Evolutionary conservation across 192 early-diverging fungal genomes (phyloP).

Genomic region (Coemansia sp.): DNA sequence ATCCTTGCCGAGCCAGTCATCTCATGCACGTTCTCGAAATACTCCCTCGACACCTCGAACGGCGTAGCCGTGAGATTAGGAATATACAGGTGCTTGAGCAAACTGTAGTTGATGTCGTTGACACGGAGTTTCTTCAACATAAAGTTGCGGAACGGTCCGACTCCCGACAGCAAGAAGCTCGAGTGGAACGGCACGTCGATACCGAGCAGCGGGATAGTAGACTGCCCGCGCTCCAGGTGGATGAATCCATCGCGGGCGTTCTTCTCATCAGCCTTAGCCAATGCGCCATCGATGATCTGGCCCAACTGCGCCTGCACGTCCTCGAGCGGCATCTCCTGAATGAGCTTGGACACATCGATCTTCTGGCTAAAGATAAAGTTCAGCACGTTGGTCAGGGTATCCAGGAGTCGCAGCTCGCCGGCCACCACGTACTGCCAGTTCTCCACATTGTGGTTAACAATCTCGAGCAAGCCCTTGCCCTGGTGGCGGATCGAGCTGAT

Average conservation of each 20-base stretch:
- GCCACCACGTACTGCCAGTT: conserved; percentile 97
- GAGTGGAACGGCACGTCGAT: conserved; percentile 99
- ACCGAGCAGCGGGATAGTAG: conserved; percentile 89
- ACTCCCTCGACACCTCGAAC: conserved; percentile 77
- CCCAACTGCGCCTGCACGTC: conserved; percentile 58
- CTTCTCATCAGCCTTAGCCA: conserved; percentile 73
- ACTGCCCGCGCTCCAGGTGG: conserved; percentile 82
- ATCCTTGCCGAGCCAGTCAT: conserved; percentile 80
- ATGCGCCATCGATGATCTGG: conserved; percentile 76
- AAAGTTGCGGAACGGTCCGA: conserved; percentile 90
- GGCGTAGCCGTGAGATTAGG: conserved; percentile 92
- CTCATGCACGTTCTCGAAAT: conserved; percentile 78
- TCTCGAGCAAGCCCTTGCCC: conserved; percentile 81
- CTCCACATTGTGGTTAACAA: conserved; percentile 98
- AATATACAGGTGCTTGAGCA: conserved; percentile 88
- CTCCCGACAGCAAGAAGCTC: conserved; percentile 88
- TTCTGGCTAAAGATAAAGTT: conserved; percentile 79
- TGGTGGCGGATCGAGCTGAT: conserved; percentile 82
- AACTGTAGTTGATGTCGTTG: conserved; percentile 78
- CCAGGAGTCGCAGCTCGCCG: conserved; percentile 80
- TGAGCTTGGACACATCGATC: conserved; percentile 61
- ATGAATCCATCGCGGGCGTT: conserved; percentile 64
- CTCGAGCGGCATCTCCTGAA: neutral
- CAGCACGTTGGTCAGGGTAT: conserved; percentile 79
- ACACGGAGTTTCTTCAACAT: conserved; percentile 84